A percentile compares a stretch with the other conserved stretches of the same genome.
Conservation (phyloP, 768 basidiomycete species). For the Russula brevipes region DNA sequence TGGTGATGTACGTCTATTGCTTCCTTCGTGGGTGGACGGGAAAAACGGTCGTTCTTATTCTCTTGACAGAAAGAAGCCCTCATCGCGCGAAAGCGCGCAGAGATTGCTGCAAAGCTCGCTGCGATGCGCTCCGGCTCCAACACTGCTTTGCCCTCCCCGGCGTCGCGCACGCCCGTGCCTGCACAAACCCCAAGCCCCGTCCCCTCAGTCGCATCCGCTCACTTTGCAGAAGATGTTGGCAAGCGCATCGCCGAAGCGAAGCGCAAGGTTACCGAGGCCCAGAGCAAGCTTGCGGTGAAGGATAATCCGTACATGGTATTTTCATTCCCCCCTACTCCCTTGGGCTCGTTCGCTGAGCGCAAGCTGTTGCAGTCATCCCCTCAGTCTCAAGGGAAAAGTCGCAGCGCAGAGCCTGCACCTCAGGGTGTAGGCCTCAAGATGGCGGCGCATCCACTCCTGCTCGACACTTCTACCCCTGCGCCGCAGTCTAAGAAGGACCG, state of each 20-base stretch:
- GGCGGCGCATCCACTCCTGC: constrained; percentile 82
- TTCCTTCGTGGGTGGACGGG: background rate
- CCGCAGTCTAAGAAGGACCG: constrained; percentile 81
- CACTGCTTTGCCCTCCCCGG: constrained; percentile 25
- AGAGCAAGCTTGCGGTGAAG: constrained; percentile 65
- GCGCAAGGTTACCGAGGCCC: constrained; percentile 75
- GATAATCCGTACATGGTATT: constrained; percentile 87
- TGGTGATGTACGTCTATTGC: background rate
- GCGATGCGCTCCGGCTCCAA: constrained; percentile 34
- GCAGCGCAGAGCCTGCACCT: constrained; percentile 55
- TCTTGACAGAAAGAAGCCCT: constrained; percentile 45
- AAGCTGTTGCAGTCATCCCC: constrained; percentile 43
- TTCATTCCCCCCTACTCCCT: background rate
- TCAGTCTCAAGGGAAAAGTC: constrained; percentile 50
- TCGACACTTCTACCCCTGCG: constrained; percentile 56
- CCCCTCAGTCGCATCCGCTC: constrained; percentile 24
- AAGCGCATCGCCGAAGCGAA: constrained; percentile 81
- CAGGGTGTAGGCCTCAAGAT: constrained; percentile 84
- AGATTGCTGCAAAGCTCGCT: constrained; percentile 81
- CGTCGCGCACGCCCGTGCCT: constrained; percentile 30
- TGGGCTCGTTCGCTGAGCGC: background rate
- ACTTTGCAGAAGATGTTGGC: constrained; percentile 55
- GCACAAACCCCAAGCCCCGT: constrained; percentile 29
- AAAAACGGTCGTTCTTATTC: constrained; percentile 4
- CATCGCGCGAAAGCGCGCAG: constrained; percentile 78